Evolutionary conservation across 345 rosid species (phyloP).

Genomic region (Moricandia moricandioides): DNA sequence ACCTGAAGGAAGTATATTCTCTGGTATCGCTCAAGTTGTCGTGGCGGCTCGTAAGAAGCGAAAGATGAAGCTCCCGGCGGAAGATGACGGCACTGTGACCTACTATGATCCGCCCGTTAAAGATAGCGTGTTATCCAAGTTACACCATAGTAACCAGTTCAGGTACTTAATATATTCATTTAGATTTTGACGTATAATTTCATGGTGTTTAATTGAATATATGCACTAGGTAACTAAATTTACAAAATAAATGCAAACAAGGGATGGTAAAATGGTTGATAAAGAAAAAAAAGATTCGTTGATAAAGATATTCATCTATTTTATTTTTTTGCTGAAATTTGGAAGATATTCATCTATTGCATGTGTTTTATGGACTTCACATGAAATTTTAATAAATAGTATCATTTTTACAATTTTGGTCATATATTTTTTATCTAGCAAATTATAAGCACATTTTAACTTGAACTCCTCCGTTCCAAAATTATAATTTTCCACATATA

Average conservation of each 20-base stretch:
- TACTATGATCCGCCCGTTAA: conserved; percentile 41
- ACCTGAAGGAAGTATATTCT: conserved; percentile 71
- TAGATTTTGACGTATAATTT: background rate
- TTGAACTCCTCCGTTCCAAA: background rate
- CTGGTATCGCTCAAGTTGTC: conserved; percentile 54
- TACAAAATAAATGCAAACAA: background rate
- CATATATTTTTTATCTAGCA: background rate
- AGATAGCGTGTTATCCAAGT: conserved; percentile 42
- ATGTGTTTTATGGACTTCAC: background rate
- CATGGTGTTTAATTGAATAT: background rate
- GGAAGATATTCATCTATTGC: background rate
- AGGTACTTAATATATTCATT: conserved; percentile 42
- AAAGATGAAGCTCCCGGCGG: conserved; percentile 28
- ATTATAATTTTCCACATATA: background rate
- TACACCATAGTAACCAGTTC: conserved; percentile 57
- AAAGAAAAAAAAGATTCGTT: background rate
- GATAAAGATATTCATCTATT: background rate
- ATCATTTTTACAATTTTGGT: background rate
- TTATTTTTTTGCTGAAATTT: too few relatives aligned
- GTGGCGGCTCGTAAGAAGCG: conserved; percentile 58
- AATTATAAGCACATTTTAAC: background rate
- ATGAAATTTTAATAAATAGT: background rate
- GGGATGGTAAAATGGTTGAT: background rate
- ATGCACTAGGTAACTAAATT: background rate
- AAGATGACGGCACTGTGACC: conserved; percentile 42